phyloP scores from a whole-genome alignment of 2,329 filamentous ascomycete genomes.

The Capronia epimyces region DNA sequence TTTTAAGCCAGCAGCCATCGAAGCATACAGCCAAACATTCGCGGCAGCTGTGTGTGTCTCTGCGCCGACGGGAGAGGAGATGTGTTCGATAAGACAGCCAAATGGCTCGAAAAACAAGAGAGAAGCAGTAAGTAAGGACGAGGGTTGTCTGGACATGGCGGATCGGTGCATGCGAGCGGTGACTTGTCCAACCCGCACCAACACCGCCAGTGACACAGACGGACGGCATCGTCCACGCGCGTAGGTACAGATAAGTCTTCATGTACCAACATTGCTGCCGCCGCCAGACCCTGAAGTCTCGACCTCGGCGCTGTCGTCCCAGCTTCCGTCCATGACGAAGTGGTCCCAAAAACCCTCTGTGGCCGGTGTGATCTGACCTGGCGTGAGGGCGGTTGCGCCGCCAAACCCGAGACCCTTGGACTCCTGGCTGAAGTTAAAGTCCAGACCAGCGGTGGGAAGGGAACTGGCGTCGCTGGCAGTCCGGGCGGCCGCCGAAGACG shows the following conservation, averaged over 20 bases:
- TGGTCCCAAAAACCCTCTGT: constrained; percentile 29
- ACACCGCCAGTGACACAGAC: too few relatives aligned
- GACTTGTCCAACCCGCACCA: too few relatives aligned
- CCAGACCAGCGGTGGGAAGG: constrained; percentile 14
- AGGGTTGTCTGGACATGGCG: too few relatives aligned
- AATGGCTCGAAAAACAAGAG: too few relatives aligned
- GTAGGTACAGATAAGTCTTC: neutral
- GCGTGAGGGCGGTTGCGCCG: constrained; percentile 4
- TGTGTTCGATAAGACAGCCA: too few relatives aligned
- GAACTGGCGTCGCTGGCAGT: constrained; percentile 1
- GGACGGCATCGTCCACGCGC: too few relatives aligned
- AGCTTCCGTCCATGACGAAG: constrained; percentile 28
- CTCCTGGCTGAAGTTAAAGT: constrained; percentile 25
- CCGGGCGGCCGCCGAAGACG: neutral
- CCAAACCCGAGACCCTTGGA: constrained; percentile 7
- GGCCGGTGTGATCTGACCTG: constrained; percentile 22
- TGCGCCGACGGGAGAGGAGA: too few relatives aligned
- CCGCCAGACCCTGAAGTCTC: neutral
- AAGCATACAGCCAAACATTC: too few relatives aligned
- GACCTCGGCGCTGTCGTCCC: constrained; percentile 17
- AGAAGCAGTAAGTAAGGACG: too few relatives aligned
- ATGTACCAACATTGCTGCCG: neutral
- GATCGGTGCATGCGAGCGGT: too few relatives aligned
- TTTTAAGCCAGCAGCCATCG: too few relatives aligned
- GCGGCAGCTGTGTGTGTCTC: too few relatives aligned